phyloP scores from a whole-genome alignment of 805 yeast genomes.

The Ogataea corticis region DNA sequence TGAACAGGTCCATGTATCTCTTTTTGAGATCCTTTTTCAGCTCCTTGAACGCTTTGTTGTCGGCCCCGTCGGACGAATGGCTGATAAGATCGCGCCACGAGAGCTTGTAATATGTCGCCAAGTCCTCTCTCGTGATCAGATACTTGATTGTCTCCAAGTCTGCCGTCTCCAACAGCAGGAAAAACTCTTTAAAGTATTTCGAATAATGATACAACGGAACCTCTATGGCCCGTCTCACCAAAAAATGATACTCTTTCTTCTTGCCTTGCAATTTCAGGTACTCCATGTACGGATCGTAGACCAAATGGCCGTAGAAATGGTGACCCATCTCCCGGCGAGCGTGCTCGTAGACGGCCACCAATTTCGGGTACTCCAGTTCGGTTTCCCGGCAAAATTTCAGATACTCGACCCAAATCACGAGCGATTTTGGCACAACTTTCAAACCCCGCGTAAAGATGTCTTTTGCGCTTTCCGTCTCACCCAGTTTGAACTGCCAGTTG shows the following conservation, averaged over 20 bases:
- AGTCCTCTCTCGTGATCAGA: conserved; percentile 26
- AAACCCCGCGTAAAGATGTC: conserved; percentile 42
- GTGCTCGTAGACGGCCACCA: conserved; percentile 42
- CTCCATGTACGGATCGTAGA: conserved; percentile 51
- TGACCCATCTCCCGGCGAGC: conserved; percentile 52
- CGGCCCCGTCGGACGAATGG: conserved; percentile 11
- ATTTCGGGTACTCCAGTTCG: conserved; percentile 30
- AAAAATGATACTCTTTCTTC: conserved; percentile 36
- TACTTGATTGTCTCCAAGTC: conserved; percentile 28
- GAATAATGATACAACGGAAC: conserved; percentile 57
- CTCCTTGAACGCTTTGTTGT: conserved; percentile 26
- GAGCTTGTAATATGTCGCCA: conserved; percentile 17
- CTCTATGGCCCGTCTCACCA: conserved; percentile 52
- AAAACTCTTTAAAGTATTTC: conserved; percentile 43
- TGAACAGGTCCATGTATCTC: conserved; percentile 50
- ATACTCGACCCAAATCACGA: conserved; percentile 53
- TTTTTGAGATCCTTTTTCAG: conserved; percentile 43
- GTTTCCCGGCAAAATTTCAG: conserved; percentile 40
- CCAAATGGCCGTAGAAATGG: conserved; percentile 51
- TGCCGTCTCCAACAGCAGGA: conserved; percentile 37
- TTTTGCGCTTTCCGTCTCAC: conserved; percentile 39
- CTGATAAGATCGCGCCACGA: conserved; percentile 29
- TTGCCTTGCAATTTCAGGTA: conserved; percentile 36
- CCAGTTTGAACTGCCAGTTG: conserved; percentile 44
- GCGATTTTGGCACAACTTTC: conserved; percentile 41